Evolutionary conservation across 495 filamentous ascomycete species (phyloP).

Genomic region (Trichoderma gamsii): DNA sequence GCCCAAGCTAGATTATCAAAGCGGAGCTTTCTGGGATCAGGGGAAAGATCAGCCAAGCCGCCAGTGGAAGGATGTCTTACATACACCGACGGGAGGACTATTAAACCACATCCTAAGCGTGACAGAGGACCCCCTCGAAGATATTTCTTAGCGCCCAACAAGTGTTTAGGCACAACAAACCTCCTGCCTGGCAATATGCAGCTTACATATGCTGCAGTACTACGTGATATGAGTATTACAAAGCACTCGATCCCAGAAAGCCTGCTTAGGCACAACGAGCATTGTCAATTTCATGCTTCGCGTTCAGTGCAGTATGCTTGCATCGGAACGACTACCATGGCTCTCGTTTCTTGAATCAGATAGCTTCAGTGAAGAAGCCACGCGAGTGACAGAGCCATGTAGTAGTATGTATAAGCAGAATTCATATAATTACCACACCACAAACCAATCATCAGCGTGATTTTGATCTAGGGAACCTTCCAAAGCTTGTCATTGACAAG

Average conservation of each 20-base stretch:
- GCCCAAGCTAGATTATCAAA: background rate
- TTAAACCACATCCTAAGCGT: background rate
- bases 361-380: background rate
- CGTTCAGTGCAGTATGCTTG: background rate
- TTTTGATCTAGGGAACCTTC: background rate
- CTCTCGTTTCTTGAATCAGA: background rate
- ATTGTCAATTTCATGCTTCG: background rate
- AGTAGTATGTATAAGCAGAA: background rate
- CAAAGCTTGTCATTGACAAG: constrained; percentile 1
- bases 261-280: background rate
- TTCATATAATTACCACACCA: background rate
- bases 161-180: background rate
- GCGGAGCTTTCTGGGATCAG: background rate
- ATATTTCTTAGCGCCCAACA: background rate
- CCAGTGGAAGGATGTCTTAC: background rate
- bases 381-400: background rate
- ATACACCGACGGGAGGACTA: background rate
- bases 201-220: background rate
- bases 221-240: background rate
- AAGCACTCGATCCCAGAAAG: background rate
- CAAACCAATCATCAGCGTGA: background rate
- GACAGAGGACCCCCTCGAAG: background rate
- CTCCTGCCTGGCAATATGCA: background rate
- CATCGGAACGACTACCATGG: background rate
- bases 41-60: constrained; percentile 1